Evolutionary conservation across 345 rosid genomes (phyloP), one percentile per base, ranked within the genome.

Genomic region (Corymbia maculata): DNA sequence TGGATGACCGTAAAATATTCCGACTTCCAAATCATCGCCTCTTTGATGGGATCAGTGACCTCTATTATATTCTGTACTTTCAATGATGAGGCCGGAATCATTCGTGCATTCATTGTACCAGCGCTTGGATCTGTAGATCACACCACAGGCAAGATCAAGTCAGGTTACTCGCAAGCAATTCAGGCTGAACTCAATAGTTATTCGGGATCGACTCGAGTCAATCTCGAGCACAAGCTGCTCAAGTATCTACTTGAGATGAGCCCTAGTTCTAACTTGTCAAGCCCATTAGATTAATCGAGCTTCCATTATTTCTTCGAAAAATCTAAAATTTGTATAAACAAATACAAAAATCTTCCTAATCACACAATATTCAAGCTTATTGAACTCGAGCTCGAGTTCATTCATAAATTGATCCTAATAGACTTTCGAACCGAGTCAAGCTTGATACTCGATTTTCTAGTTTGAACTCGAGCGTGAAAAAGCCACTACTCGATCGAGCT

Each of bases 381-480:
- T 68, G 79, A 32, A 70, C 80, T 70, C 80, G 6, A 70, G 80
- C 45, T 70, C 0, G 2, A 16, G 6, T 0, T 16, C 0, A 36
- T 47, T 36, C 7, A 70, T 70, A 36, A 36, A 70, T 19, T 70
- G 26, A 70, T 6, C 82, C 82, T 9, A 2, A 24, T 6, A 17
- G 22, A 36, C 2, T 4, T 2, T 55, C 22, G 0, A 9, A 1
- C 0, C 4, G 1, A 70, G 19, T 22, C 82, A 8, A 70, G 49
- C 82, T 17, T 19, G 49, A 70, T 47, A 5, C 47, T 70, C 3
- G 7, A 22, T 2, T 36, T 70, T 17, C 47, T 15, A 15, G 44
- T 15, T 2, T 17, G 22, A 30, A 13, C 42, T 30, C 44, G 0
- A 9, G 44, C 15, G 1, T 32, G 1, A 30, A 42, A 4, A 70